Percentiles rank a stretch among this genome's conserved stretches.
Conservation (phyloP, 371 early-diverging fungal genomes). For the Actinomucor elegans region DNA sequence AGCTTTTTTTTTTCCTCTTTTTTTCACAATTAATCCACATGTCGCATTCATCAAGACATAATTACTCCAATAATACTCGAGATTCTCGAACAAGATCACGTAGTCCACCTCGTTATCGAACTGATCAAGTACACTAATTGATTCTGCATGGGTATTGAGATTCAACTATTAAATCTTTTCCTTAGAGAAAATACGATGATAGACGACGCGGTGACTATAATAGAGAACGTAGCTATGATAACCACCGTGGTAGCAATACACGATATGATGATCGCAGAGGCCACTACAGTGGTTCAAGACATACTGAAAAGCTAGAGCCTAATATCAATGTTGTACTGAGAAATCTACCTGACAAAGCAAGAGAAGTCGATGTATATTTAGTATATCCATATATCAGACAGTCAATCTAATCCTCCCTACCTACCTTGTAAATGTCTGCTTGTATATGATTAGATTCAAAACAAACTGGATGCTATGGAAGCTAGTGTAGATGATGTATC, state of each 20-base stretch:
- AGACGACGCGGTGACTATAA: background rate
- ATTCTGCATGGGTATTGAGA: too few species aligned
- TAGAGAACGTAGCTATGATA: background rate
- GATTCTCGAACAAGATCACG: constrained; percentile 13
- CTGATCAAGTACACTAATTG: constrained; percentile 3
- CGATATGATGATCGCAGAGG: background rate
- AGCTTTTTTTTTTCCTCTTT: background rate
- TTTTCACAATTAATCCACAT: background rate
- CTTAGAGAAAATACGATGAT: background rate
- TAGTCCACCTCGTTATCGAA: constrained; percentile 8
- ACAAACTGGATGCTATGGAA: constrained; percentile 16
- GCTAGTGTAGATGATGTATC: constrained; percentile 34
- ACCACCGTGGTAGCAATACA: background rate
- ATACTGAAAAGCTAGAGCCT: constrained; percentile 20
- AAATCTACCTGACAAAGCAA: constrained; percentile 39
- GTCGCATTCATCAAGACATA: background rate
- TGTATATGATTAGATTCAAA: constrained; percentile 25
- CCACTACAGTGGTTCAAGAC: constrained; percentile 2
- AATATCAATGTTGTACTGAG: constrained; percentile 53
- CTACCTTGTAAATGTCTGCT: too few species aligned
- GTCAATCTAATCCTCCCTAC: background rate
- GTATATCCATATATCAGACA: constrained; percentile 32
- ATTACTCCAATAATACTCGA: background rate
- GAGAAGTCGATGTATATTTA: constrained; percentile 44
- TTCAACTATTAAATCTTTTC: background rate